A percentile compares a stretch with the other conserved stretches of the same genome.
Evolutionary conservation across 176 grass and related monocot genomes (phyloP).

Genomic region (Phragmites australis): DNA sequence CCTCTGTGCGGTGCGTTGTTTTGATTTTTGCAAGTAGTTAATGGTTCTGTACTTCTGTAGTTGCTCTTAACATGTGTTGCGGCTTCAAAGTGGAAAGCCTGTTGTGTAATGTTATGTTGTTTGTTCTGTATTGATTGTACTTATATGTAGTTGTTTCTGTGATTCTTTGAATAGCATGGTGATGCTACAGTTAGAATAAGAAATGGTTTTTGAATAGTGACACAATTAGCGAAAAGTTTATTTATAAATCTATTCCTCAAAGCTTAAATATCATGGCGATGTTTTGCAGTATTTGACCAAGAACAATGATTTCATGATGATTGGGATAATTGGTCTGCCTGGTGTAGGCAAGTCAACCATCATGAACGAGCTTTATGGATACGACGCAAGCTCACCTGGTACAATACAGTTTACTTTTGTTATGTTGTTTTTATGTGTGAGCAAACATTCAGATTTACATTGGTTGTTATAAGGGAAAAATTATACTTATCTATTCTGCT

Average conservation of each 20-base stretch:
- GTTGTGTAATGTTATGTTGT: neutral
- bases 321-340: conserved; percentile 82
- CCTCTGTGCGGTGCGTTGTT: neutral
- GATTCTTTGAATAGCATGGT: neutral
- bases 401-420: neutral
- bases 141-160: neutral
- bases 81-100: neutral
- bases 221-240: neutral
- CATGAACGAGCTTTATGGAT: conserved; percentile 89
- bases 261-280: neutral
- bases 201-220: neutral
- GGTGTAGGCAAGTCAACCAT: conserved; percentile 90
- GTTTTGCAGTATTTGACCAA: conserved; percentile 78
- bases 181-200: neutral
- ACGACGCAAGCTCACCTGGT: conserved; percentile 77
- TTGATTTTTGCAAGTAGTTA: neutral
- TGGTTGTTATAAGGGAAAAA: neutral
- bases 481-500: neutral
- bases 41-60: neutral
- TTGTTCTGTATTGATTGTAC: neutral
- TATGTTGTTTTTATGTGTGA: neutral
- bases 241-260: neutral
- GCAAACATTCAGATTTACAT: neutral
- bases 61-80: neutral
- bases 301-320: conserved; percentile 93